Evolutionary conservation across 2,329 filamentous ascomycete species (phyloP).

Genomic region (Colletotrichum simmondsii): DNA sequence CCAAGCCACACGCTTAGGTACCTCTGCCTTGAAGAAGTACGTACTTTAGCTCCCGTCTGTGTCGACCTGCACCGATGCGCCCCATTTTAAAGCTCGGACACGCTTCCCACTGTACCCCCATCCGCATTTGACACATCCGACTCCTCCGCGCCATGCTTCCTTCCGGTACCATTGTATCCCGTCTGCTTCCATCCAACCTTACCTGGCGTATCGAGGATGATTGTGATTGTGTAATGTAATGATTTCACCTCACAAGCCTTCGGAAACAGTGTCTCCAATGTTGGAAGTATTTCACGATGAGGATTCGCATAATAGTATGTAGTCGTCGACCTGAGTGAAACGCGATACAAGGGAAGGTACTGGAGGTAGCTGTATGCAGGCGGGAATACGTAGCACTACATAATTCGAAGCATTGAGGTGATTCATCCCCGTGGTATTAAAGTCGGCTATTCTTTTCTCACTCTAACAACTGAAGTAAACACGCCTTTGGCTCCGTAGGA

Average conservation of each 20-base stretch:
- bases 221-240: background rate
- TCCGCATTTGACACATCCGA: background rate
- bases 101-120: background rate
- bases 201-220: background rate
- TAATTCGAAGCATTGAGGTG: background rate
- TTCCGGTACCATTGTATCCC: background rate
- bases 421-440: slow-evolving; percentile 33
- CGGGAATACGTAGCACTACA: background rate
- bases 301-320: background rate
- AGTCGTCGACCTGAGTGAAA: background rate
- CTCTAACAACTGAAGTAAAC: slow-evolving; percentile 35
- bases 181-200: background rate
- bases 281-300: background rate
- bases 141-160: slow-evolving; percentile 8
- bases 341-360: no score
- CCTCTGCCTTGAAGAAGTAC: background rate
- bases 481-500: slow-evolving; percentile 18
- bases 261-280: background rate
- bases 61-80: slow-evolving; percentile 1
- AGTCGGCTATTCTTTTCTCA: slow-evolving; percentile 34
- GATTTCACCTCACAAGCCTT: background rate
- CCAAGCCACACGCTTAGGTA: slow-evolving; percentile 10
- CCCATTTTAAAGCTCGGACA: slow-evolving; percentile 17
- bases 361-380: no score
- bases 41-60: slow-evolving; percentile 4